phyloP scores from a whole-genome alignment of 202 grass and related monocot genomes.

The Setaria viridis region DNA sequence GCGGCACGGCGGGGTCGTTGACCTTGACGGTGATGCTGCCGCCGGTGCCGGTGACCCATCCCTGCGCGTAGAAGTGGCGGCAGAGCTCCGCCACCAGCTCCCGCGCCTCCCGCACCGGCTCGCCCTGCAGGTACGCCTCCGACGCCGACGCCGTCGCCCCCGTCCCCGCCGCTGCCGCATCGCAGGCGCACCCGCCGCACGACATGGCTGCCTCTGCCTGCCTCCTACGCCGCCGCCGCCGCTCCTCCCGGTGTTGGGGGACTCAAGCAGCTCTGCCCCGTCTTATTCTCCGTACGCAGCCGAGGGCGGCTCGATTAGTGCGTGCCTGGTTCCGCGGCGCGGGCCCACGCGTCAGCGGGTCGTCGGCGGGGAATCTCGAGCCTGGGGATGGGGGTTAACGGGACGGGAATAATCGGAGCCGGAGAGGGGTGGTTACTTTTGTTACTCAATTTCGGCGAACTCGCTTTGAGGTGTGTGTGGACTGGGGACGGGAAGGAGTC shows the following conservation, averaged over 20 bases:
- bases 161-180: background rate
- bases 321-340: background rate
- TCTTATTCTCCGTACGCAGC: background rate
- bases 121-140: slow-evolving; percentile 64
- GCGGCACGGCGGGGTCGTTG: slow-evolving; percentile 74
- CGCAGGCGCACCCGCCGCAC: slow-evolving; percentile 18
- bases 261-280: background rate
- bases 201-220: slow-evolving; percentile 38
- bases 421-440: background rate
- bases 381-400: background rate
- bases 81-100: slow-evolving; percentile 86
- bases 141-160: slow-evolving; percentile 45
- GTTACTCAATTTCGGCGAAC: background rate
- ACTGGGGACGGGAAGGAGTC: background rate
- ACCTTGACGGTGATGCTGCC: slow-evolving; percentile 97
- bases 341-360: background rate
- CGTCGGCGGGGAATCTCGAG: background rate
- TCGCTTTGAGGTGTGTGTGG: background rate
- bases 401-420: background rate
- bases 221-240: background rate
- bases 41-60: slow-evolving; percentile 94
- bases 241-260: background rate
- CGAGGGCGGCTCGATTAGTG: slow-evolving; percentile 15
- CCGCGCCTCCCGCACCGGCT: slow-evolving; percentile 68
- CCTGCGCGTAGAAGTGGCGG: slow-evolving; percentile 88